phyloP scores from a whole-genome alignment of 441 rosid genomes.

The Brassica balearica region DNA sequence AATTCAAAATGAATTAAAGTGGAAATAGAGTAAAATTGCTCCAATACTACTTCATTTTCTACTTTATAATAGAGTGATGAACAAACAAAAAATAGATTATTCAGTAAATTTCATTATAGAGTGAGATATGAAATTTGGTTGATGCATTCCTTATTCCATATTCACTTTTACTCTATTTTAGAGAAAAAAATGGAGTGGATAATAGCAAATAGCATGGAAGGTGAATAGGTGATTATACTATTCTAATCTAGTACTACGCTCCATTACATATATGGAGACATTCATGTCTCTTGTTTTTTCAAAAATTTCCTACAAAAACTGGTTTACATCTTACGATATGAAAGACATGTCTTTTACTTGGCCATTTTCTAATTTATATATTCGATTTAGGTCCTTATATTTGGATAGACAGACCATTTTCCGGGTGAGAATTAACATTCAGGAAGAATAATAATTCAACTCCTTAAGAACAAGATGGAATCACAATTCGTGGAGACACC shows the following conservation, averaged over 20 bases:
- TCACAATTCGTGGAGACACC: conserved; percentile 26
- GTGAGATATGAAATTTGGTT: too few species aligned
- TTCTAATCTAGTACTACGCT: background rate
- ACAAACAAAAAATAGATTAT: too few species aligned
- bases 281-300: background rate
- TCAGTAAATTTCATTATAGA: too few species aligned
- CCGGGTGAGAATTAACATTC: background rate
- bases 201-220: background rate
- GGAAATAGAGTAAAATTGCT: too few species aligned
- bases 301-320: background rate
- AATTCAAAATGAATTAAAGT: too few species aligned
- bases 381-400: background rate
- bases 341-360: background rate
- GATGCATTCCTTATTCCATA: too few species aligned
- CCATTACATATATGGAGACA: conserved; percentile 5
- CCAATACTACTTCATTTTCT: too few species aligned
- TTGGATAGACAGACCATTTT: background rate
- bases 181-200: too few species aligned
- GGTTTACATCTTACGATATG: conserved; percentile 2
- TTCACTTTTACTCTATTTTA: too few species aligned
- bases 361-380: background rate
- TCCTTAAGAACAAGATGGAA: background rate
- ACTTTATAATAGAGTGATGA: too few species aligned
- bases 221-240: background rate
- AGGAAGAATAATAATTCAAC: background rate